Conservation (phyloP, 1,284 basidiomycete genomes). For the Dichomitus squalens region DNA sequence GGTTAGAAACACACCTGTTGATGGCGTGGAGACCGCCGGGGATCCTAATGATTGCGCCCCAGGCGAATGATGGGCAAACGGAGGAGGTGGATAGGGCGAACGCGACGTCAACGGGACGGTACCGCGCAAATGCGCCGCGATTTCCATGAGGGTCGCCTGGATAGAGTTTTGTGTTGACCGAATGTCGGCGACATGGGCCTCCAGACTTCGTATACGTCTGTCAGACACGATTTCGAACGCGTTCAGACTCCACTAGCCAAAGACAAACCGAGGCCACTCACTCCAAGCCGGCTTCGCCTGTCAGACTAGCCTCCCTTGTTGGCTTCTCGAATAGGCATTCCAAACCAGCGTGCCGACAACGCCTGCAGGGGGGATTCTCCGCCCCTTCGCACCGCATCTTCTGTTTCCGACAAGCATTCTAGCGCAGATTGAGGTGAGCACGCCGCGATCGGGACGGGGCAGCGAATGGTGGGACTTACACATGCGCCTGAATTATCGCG, state of each 20-base stretch:
- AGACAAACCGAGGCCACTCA: constrained; percentile 45
- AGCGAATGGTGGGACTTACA: constrained; percentile 46
- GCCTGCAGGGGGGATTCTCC: constrained; percentile 88
- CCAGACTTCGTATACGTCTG: constrained; percentile 86
- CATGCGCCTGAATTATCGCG: constrained; percentile 62
- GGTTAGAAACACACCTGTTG: constrained; percentile 37
- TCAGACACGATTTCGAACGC: constrained; percentile 10
- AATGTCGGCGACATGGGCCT: constrained; percentile 81
- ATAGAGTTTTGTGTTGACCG: constrained; percentile 70
- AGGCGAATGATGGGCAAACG: constrained; percentile 64
- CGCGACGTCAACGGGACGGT: constrained; percentile 48
- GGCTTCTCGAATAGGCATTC: constrained; percentile 92
- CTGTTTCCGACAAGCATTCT: constrained; percentile 86
- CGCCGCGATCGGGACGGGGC: constrained; percentile 5
- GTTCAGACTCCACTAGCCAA: background rate
- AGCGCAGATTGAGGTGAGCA: constrained; percentile 6
- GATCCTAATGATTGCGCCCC: constrained; percentile 57
- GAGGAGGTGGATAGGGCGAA: constrained; percentile 62
- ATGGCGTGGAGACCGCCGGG: constrained; percentile 64
- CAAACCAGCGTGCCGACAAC: constrained; percentile 82
- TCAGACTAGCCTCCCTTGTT: constrained; percentile 78
- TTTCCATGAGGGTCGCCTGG: constrained; percentile 76
- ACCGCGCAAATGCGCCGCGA: constrained; percentile 68
- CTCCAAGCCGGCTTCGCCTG: constrained; percentile 88
- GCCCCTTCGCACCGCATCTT: constrained; percentile 91